Conservation (phyloP, 345 rosid species). For the Crucihimalaya himalaica region DNA sequence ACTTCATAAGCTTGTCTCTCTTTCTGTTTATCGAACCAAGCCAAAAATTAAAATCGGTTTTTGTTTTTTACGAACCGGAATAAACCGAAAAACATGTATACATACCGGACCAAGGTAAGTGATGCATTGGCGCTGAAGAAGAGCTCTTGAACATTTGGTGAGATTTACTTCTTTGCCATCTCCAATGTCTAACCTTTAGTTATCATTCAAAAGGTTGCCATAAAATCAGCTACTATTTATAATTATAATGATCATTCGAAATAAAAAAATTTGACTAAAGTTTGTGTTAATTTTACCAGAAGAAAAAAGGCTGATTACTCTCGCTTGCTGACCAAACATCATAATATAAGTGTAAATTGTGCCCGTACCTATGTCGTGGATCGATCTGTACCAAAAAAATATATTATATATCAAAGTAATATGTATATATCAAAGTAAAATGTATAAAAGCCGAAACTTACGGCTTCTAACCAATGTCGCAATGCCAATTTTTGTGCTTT, state of each 20-base stretch:
- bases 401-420: neutral
- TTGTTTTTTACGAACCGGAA: neutral
- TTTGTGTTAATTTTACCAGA: conserved; percentile 49
- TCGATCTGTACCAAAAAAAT: conserved; percentile 53
- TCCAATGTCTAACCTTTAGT: conserved; percentile 76
- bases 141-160: conserved; percentile 52
- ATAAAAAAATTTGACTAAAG: conserved; percentile 8
- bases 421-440: neutral
- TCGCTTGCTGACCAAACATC: conserved; percentile 61
- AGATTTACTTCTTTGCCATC: conserved; percentile 69
- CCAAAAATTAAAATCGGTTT: neutral
- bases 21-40: conserved; percentile 44
- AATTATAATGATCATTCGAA: neutral
- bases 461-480: conserved; percentile 98
- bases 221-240: neutral
- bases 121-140: conserved; percentile 66
- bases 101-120: conserved; percentile 76
- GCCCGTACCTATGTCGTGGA: conserved; percentile 86
- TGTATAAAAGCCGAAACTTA: conserved; percentile 44
- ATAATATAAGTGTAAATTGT: conserved; percentile 67
- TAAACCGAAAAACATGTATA: neutral
- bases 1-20: conserved; percentile 72
- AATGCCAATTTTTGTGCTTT: conserved; percentile 88
- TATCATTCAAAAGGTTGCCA: conserved; percentile 13
- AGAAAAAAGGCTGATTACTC: conserved; percentile 73